Evolutionary conservation across 2,329 filamentous ascomycete species (phyloP), one percentile per base, ranked within the genome.

Genomic region (Colletotrichum trifolii): DNA sequence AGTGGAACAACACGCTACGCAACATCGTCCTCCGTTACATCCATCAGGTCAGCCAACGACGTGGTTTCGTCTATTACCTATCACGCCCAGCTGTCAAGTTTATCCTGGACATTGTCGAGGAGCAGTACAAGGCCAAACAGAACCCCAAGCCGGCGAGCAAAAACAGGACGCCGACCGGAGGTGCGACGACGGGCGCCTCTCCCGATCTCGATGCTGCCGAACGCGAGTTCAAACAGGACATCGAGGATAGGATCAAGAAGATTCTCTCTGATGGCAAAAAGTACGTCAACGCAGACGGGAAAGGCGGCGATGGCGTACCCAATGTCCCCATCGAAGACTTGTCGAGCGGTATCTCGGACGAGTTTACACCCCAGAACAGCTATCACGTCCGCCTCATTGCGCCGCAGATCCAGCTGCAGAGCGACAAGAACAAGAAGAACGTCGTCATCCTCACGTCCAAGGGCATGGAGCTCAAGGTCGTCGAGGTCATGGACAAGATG

Each of bases 21-120:
- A 98, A 99, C 74, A 97, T 97, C 72, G 96, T 99, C 54, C 86
- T 99, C 45, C 92, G 96, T 33, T 99, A 99, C 76, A 96, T 96
- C 68, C 96, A 99, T 74, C 96, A 99, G 81, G 96, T 97, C 72
- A 94, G 94, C 75, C 96, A 99, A 78, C 88, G 96, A 55, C 89
- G 96, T 70, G 96, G 96, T 56, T 98, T 99, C 74, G 90, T 99
- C 36, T 99, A 99, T 80, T 99, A 99, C 78, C 91, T 98, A 80
- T 98, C 96, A 10, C 89, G 95, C 50, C 89, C 94, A 68, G 96
- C 96, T 4, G 92, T 99, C 73, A 99, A 98, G 73, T 99, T 99
- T 75, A 98, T 99, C 63, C 83, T 98, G 9, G 96, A 99, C 76
- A 97, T 99, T 70, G 92, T 99, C 3, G 94, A 98, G 60, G 96